Conservation (phyloP, 345 rosid species). For the Linum tenue region DNA sequence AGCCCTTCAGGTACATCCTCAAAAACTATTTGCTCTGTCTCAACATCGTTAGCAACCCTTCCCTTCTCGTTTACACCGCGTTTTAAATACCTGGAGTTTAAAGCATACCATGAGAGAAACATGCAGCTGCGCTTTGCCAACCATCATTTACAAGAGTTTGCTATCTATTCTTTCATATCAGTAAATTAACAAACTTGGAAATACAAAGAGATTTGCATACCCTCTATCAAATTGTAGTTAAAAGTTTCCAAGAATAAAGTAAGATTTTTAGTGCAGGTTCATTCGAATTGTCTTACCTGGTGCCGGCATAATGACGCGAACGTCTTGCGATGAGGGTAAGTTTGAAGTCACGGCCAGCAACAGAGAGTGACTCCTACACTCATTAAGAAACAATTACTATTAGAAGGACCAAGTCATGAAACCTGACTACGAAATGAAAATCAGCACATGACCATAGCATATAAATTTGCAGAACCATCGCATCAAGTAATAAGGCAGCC, state of each 20-base stretch:
- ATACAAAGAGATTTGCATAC: background rate
- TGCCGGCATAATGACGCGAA: conserved; percentile 95
- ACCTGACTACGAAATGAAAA: too few relatives aligned
- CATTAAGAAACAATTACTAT: conserved; percentile 19
- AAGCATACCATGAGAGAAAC: background rate
- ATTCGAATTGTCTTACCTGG: conserved; percentile 43
- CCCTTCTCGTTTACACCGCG: conserved; percentile 97
- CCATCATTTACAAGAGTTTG: background rate
- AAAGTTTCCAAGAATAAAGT: background rate
- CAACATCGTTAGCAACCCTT: conserved; percentile 97
- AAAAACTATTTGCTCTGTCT: conserved; percentile 91
- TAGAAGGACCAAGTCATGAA: conserved; percentile 12
- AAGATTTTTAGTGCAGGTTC: too few relatives aligned
- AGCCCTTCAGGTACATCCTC: conserved; percentile 63
- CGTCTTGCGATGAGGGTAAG: conserved; percentile 95
- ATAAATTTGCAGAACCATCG: too few relatives aligned
- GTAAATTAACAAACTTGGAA: background rate
- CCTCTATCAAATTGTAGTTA: background rate
- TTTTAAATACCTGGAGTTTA: conserved; percentile 65
- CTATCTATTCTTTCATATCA: background rate
- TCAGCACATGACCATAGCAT: too few relatives aligned
- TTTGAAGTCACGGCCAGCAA: conserved; percentile 66
- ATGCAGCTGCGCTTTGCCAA: background rate
- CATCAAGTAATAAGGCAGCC: too few relatives aligned
- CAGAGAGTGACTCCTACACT: conserved; percentile 57